Evolutionary conservation across 768 basidiomycete genomes (phyloP), one percentile per base, ranked within the genome.

Genomic region (Trichaptum fuscoviolaceum): DNA sequence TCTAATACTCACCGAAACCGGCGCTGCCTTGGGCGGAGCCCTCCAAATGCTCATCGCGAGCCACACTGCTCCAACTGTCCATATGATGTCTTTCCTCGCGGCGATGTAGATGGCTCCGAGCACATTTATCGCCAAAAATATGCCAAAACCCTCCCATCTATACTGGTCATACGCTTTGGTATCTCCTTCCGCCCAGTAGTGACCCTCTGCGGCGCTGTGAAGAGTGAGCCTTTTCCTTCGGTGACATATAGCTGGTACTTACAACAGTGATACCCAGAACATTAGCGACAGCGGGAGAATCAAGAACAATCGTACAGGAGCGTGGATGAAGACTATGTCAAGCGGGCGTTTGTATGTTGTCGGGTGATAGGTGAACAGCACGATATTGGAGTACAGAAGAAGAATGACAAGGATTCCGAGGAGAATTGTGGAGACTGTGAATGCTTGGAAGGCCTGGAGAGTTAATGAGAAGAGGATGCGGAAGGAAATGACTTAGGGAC

Each of bases 281-380:
- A 90, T 77, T 36, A 90, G 77, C 3, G 76, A 77, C 27, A 89
- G 74, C 1, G 86, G 84, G 1, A 88, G 67, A 12, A 79, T 71
- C 65, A 81, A 72, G 72, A 90, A 90, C 67, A 93, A 87, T 2
- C 92, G 83, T 64, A 96, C 80, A 0, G 96, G 96, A 0, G 92
- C 91, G 70, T 97, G 95, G 65, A 97, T 92, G 69, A 96, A 87
- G 0, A 88, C 82, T 35, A 85, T 87, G 74, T 95, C 93, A 57
- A 96, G 75, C 0, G 92, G 93, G 0, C 87, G 83, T 0, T 77
- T 74, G 25, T 78, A 78, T 0, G 79, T 83, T 0, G 90, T 89
- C 0, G 82, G 76, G 61, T 90, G 90, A 72, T 95, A 93, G 18
- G 89, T 77, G 58, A 95, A 79, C 7, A 96, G 82, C 0, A 87